Evolutionary conservation across 345 rosid genomes (phyloP).

Genomic region (Eucalyptus virginea): DNA sequence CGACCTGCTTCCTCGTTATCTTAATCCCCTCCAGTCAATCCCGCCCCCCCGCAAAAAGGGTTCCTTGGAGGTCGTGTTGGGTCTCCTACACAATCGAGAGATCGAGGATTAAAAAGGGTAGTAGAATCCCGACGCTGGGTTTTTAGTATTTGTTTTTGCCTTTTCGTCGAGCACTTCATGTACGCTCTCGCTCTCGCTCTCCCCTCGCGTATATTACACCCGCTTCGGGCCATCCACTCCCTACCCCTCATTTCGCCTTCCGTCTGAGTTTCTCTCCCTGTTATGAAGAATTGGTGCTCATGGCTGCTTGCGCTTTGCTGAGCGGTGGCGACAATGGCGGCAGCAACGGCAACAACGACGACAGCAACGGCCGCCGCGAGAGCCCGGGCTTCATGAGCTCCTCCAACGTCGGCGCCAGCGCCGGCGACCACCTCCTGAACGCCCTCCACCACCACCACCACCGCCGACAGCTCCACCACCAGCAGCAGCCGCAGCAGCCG

Average conservation of each 20-base stretch:
- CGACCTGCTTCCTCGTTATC: not conserved
- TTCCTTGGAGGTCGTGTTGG: not conserved
- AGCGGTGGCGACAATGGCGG: constrained; percentile 6
- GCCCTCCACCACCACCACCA: not conserved
- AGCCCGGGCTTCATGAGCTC: not conserved
- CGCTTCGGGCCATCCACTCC: not conserved
- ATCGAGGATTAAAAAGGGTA: not conserved
- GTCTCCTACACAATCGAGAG: not conserved
- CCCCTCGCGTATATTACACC: not conserved
- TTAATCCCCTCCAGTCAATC: not conserved
- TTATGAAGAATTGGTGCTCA: constrained; percentile 5
- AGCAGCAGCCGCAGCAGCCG: not conserved
- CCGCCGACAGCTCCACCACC: not conserved
- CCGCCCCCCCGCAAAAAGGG: not conserved
- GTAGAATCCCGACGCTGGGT: not conserved
- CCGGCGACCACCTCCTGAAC: not conserved
- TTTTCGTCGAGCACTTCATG: not conserved
- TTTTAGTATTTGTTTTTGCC: not conserved
- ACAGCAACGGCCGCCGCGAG: not conserved
- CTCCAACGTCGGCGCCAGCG: not conserved
- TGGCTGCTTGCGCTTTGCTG: constrained; percentile 42
- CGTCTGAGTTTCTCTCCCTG: not conserved
- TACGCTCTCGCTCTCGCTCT: not conserved
- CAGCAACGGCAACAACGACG: not conserved
- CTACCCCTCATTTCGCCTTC: not conserved